Evolutionary conservation across 176 grass and related monocot species (phyloP), one percentile per base, ranked within the genome.

Genomic region (Rhipidocladum racemiflorum): DNA sequence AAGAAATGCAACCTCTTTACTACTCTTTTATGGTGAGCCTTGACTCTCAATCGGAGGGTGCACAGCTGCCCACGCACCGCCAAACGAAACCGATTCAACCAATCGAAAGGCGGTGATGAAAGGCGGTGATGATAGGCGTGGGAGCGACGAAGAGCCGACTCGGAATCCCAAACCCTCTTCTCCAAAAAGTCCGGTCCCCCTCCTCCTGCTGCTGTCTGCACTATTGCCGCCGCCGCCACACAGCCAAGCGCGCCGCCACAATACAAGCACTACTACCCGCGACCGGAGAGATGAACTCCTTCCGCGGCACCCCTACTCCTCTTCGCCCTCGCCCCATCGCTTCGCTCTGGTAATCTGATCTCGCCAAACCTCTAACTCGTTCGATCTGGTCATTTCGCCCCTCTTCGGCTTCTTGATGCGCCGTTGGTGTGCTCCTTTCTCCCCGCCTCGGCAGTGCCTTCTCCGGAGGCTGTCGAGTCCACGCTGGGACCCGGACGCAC

Each of bases 401-500:
- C 25, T 13, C n/a, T 46, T 23, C 45, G 16, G 28, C 7, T 25
- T 66, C 28, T 32, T 46, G 35, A 62, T 9, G 75, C 38, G 20
- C 21, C 10, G 7, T 56, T 21, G 28, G 15, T 42, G 28, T 39
- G 14, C 59, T n/a, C 24, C 17, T 75, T 45, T 11, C 2, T 25
- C 20, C 9, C 9, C 38, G 0, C 15, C 30, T 46, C 7, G 18
- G 83, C 57, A 85, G 65, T 38, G 10, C 72, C 88, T 18, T 72
- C 38, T 0, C 40, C 5, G 39, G 86, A 88, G 85, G 82, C 68
- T 30, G 83, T 83, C 9, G 86, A 80, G 27, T 68, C 85, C 38
- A 91, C 89, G 9, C 89, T 83, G 91, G 86, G 28, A 88, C 91
- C 15, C 91, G 83, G 24, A 77, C 85, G 63, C 86, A 89, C 53